Conservation (phyloP, 768 basidiomycete species). For the Aureoboletus auriporus region DNA sequence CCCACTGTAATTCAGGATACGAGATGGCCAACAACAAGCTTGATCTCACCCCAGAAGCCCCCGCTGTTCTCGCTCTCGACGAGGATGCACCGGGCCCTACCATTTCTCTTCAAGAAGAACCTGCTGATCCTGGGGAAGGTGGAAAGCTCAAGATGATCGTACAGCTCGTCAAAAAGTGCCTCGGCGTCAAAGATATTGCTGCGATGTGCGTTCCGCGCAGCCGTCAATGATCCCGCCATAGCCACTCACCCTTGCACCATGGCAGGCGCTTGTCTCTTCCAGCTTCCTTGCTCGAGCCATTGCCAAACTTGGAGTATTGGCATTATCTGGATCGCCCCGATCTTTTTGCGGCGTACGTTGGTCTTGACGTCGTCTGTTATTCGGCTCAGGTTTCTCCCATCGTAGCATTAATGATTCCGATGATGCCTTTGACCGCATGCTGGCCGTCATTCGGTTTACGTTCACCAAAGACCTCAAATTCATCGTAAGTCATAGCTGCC, state of each 20-base stretch:
- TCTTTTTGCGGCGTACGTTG: slow-evolving; percentile 81
- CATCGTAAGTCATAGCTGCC: slow-evolving; percentile 48
- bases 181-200: slow-evolving; percentile 94
- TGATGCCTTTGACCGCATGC: slow-evolving; percentile 92
- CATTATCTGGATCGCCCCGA: slow-evolving; percentile 90
- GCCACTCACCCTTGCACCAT: slow-evolving; percentile 12
- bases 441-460: slow-evolving; percentile 83
- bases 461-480: slow-evolving; percentile 96
- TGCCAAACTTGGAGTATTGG: slow-evolving; percentile 97
- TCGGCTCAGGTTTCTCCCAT: slow-evolving; percentile 4
- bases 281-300: slow-evolving; percentile 87
- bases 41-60: slow-evolving; percentile 6
- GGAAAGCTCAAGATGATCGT: slow-evolving; percentile 94
- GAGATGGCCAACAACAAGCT: slow-evolving; percentile 19
- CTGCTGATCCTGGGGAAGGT: slow-evolving; percentile 73
- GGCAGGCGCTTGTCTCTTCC: slow-evolving; percentile 86
- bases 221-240: slow-evolving; percentile 1
- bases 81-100: slow-evolving; percentile 53
- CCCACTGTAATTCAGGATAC: background rate
- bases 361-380: background rate
- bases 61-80: slow-evolving; percentile 26
- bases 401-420: slow-evolving; percentile 85
- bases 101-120: slow-evolving; percentile 70
- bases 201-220: slow-evolving; percentile 61
- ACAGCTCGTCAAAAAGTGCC: slow-evolving; percentile 82